These are phyloP conservation scores for Hansenula lynferdii DNA, from an alignment of 1,139 yeast genomes.

Conservation along the genomic window DNA sequence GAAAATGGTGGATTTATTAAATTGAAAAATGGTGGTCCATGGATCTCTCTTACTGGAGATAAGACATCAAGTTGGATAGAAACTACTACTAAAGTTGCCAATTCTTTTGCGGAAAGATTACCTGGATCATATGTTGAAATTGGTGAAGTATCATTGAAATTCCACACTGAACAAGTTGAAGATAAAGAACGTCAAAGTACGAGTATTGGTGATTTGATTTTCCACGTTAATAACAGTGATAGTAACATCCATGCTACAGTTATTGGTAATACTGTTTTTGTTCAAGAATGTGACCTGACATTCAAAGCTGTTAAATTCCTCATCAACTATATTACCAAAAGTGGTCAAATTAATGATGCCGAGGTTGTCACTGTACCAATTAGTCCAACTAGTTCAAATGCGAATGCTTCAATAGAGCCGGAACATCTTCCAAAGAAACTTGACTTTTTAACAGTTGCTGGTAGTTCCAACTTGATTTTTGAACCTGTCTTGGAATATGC, in stretches of 20 bases:
- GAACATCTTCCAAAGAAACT: conserved; percentile 20
- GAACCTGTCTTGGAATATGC: conserved; percentile 67
- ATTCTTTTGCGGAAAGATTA: conserved; percentile 68
- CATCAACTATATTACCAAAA: conserved; percentile 26
- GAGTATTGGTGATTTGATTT: conserved; percentile 79
- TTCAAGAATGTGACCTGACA: conserved; percentile 52
- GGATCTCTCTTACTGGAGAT: conserved; percentile 50
- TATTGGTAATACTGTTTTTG: conserved; percentile 62
- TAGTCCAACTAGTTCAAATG: no score
- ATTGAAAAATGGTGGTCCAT: conserved; percentile 36
- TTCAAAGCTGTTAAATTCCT: conserved; percentile 46
- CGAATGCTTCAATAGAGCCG: no score
- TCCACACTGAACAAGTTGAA: conserved; percentile 68
- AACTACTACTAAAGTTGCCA: conserved; percentile 52
- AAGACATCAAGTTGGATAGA: conserved; percentile 63
- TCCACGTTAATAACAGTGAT: conserved; percentile 70
- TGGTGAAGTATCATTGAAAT: conserved; percentile 71
- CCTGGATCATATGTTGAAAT: conserved; percentile 74
- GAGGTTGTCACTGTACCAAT: conserved; percentile 15
- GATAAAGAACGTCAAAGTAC: conserved; percentile 63
- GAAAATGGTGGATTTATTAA: conserved; percentile 80
- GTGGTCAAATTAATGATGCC: conserved; percentile 16
- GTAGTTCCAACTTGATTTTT: conserved; percentile 65
- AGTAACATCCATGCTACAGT: conserved; percentile 76
- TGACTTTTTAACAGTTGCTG: conserved; percentile 45